phyloP scores from a whole-genome alignment of 768 basidiomycete genomes.

The Tulasnella sp. region DNA sequence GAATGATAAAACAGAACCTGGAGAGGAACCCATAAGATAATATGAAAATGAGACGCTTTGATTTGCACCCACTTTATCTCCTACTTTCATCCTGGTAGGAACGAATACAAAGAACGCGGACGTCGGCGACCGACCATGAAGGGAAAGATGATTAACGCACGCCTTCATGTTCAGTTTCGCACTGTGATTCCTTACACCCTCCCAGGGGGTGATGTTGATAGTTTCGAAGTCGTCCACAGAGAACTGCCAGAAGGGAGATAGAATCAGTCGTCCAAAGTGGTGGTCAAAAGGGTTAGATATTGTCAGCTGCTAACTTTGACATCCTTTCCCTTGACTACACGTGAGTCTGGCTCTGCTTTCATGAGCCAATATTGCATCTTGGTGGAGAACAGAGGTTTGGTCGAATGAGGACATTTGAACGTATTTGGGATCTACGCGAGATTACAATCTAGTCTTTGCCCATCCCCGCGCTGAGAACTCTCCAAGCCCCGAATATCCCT shows the following conservation, averaged over 20 bases:
- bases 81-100: slow-evolving; percentile 41
- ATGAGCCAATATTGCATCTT: slow-evolving; percentile 47
- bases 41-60: neutral
- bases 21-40: neutral
- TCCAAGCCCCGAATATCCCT: too few relatives aligned
- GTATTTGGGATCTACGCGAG: neutral
- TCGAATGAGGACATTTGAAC: neutral
- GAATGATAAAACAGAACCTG: slow-evolving; percentile 56
- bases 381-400: neutral
- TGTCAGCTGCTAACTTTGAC: slow-evolving; percentile 45
- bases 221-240: slow-evolving; percentile 80
- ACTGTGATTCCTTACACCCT: slow-evolving; percentile 78
- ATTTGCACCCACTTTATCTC: slow-evolving; percentile 49
- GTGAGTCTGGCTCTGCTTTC: slow-evolving; percentile 79
- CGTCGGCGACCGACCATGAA: too few relatives aligned
- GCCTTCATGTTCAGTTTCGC: slow-evolving; percentile 75
- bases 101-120: too few relatives aligned
- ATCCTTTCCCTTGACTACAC: slow-evolving; percentile 76
- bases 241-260: slow-evolving; percentile 45
- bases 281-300: neutral
- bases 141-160: slow-evolving; percentile 9
- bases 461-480: neutral
- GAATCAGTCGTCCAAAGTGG: neutral
- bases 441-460: neutral
- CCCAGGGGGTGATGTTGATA: slow-evolving; percentile 62